Percentiles rank a stretch among this genome's conserved stretches.
These are phyloP conservation scores for Colletotrichum tropicicola DNA, from an alignment of 2,329 filamentous ascomycete species.

Conservation along the genomic window DNA sequence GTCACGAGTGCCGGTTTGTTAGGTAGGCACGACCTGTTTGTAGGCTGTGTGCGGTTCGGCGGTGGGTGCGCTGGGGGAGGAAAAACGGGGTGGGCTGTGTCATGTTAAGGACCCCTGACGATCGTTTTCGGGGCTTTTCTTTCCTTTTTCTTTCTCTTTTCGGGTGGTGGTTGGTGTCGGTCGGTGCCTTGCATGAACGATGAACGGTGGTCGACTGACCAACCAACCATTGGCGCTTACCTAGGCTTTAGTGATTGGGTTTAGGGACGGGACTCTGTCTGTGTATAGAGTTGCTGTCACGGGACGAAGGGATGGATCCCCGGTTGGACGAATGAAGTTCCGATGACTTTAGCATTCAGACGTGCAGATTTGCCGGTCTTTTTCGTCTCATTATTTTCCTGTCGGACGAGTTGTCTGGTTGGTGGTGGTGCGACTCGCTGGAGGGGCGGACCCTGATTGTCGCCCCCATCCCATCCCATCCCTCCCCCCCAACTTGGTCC, in stretches of 20 bases:
- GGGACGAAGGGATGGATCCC: too few species aligned
- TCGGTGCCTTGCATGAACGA: too few species aligned
- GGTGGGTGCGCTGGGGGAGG: conserved; percentile 26
- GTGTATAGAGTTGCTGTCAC: too few species aligned
- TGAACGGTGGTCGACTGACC: conserved; percentile 4
- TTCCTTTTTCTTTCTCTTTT: not conserved
- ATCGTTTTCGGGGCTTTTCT: conserved; percentile 5
- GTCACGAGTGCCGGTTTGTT: too few species aligned
- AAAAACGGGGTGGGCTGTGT: conserved; percentile 6
- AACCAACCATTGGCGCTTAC: too few species aligned
- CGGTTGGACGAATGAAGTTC: too few species aligned
- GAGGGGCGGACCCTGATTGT: conserved; percentile 16
- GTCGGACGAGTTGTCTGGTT: not conserved
- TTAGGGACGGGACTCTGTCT: too few species aligned
- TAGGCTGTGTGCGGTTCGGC: not conserved
- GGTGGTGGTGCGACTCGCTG: not conserved
- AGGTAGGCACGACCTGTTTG: not conserved
- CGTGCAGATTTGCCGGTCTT: too few species aligned
- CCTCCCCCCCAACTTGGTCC: not conserved
- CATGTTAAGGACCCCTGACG: conserved; percentile 26
- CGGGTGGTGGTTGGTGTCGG: not conserved
- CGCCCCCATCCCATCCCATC: not conserved
- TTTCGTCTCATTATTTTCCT: not conserved
- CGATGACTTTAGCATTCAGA: too few species aligned
- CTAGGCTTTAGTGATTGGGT: too few species aligned